Base-by-base conservation (phyloP, 352 stramenopile species). In the Phytophthora parvispora region DNA sequence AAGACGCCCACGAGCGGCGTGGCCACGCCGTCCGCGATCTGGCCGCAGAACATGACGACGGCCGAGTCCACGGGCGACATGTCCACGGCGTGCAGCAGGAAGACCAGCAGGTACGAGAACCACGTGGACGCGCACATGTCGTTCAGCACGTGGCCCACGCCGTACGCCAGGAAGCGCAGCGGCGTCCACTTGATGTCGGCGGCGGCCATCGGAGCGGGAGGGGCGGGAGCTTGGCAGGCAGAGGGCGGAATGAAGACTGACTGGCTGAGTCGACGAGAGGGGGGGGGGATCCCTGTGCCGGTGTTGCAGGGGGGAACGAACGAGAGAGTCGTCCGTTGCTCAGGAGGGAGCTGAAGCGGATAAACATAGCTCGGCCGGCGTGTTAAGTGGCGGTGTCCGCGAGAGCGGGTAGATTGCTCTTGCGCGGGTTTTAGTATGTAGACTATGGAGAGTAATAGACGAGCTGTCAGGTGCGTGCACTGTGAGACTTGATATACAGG, bases 71-170 rank as follows among this genome's bases (percentile, higher is more conserved):
- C 83, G 4, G 86, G 86, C 8, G 84, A 93, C 51, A 96, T 71
- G 18, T 60, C 64, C 22, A 81, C 87, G 15, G 84, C 85, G 50
- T 90, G 68, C 4, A 83, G 77, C 45, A 95, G 73, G 68, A 95
- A 96, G 13, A 95, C 86, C 36, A 96, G 84, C 38, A 96, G 71
- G 66, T 96, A 96, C 18, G 84, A 93, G 77, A 96, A 96, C 89
- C 89, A 96, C 56, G 86, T 94, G 49, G 86, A 92, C 24, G 89
- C 89, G 67, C 89, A 96, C 88, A 96, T 94, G 69, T 96, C 89
- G 66, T 96, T 96, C 10, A 95, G 80, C 29, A 96, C 87, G 56
- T 96, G 87, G 60, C 89, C 89, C 5, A 96, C 87, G 63, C 84
- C 87, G 54, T 96, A 96, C 4, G 86, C 77, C 9, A 96, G 55